Evolutionary conservation across 257 asterid genomes (phyloP), one percentile per base, ranked within the genome.

Genomic region (Solanum chiquidenum): DNA sequence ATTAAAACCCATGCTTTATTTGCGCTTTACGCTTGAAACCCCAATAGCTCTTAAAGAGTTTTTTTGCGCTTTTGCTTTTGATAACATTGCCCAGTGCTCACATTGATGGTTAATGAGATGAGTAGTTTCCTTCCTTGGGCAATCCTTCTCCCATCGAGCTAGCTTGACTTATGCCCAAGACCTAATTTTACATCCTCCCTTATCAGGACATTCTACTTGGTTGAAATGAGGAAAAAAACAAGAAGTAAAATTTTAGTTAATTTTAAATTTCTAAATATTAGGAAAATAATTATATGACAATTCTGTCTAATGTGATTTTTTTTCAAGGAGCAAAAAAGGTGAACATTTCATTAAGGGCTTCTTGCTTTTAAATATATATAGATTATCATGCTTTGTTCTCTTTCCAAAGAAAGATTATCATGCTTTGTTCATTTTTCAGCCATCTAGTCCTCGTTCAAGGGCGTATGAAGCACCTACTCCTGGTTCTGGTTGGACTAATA

Each of bases 391-490:
- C 18, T 66, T 66, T 66, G 18, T 13, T 69, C 75, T 29, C 75
- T 69, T 69, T 29, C 75, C 29, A 13, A 69, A 29, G 31, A 69
- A 29, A 29, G 76, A 74, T 73, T 29, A 58, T 40, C 42, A 83
- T 83, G 37, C 75, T 77, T 86, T 40, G 38, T 62, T 84, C 38
- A 29, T 21, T 62, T 90, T 91, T 88, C 95, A 97, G 99, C 98
- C 98, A 27, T 93, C 95, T 86, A 97, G 99, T 83, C 96, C 98
- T 85, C 93, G 95, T 85, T 91, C 96, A 86, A 95, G 98, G 90
- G 91, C 96, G 6, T 96, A 96, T 86, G 99, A 97, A 94, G 99
- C 99, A 74, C 99, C 99, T 27, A 95, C 99, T 83, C 99, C 99
- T 85, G 98, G 99, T 90, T 97, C 98, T 89, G 98, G 95, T 58